phyloP scores from a whole-genome alignment of 2,329 filamentous ascomycete genomes.

The Fusarium nodosum region DNA sequence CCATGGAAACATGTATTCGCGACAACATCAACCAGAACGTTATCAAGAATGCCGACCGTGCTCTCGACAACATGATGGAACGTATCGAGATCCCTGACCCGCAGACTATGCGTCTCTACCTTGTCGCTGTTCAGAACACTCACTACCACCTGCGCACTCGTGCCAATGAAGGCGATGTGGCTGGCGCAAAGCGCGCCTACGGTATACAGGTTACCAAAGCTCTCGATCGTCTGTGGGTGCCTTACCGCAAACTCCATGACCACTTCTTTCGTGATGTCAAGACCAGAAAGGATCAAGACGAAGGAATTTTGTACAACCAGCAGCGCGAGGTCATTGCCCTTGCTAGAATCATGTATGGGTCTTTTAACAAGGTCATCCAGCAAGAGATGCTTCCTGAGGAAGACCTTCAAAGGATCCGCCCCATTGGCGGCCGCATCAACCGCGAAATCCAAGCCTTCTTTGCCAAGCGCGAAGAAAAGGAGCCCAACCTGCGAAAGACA shows the following conservation, averaged over 20 bases:
- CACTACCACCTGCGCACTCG: slow-evolving; percentile 57
- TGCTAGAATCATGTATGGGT: slow-evolving; percentile 61
- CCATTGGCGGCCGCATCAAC: slow-evolving; percentile 55
- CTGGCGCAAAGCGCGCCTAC: slow-evolving; percentile 58
- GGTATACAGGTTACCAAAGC: slow-evolving; percentile 66
- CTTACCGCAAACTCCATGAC: slow-evolving; percentile 59
- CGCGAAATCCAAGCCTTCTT: slow-evolving; percentile 56
- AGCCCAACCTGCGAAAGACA: slow-evolving; percentile 51
- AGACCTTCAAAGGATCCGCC: slow-evolving; percentile 53
- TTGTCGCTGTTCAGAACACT: slow-evolving; percentile 67
- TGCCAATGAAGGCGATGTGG: slow-evolving; percentile 51
- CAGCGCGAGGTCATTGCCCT: slow-evolving; percentile 61
- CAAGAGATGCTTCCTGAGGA: slow-evolving; percentile 57
- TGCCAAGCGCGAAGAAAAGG: slow-evolving; percentile 52
- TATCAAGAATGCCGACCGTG: slow-evolving; percentile 72
- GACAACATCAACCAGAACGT: slow-evolving; percentile 82
- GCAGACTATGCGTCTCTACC: slow-evolving; percentile 66
- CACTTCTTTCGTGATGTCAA: slow-evolving; percentile 53
- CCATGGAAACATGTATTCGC: slow-evolving; percentile 78
- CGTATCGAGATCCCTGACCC: slow-evolving; percentile 62
- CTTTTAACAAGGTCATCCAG: slow-evolving; percentile 60
- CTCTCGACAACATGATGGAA: slow-evolving; percentile 74
- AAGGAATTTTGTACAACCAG: slow-evolving; percentile 52
- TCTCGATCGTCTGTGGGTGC: slow-evolving; percentile 65
- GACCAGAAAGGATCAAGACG: slow-evolving; percentile 44